Conservation (phyloP, 768 basidiomycete species). For the Russula earlei region DNA sequence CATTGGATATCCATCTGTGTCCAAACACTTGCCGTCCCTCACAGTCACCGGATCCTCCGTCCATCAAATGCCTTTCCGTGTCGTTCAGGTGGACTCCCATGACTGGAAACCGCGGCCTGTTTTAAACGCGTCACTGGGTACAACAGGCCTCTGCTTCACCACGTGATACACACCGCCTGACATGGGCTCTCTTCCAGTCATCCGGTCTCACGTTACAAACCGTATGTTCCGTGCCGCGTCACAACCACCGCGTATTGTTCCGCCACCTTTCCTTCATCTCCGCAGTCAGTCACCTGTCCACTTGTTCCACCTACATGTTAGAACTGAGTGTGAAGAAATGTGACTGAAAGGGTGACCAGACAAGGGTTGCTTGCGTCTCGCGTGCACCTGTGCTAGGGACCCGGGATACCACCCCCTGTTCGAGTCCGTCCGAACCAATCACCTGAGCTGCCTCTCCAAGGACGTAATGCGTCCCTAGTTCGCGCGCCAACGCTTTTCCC, state of each 20-base stretch:
- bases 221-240: slow-evolving; percentile 3
- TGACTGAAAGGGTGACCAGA: not conserved
- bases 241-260: not conserved
- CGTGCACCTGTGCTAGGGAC: slow-evolving; percentile 3
- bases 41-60: not conserved
- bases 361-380: not conserved
- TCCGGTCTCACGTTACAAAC: not conserved
- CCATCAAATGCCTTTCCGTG: not conserved
- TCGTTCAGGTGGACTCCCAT: slow-evolving; percentile 1
- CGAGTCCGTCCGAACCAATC: slow-evolving; percentile 17
- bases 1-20: slow-evolving; percentile 4
- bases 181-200: not conserved
- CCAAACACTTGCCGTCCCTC: not conserved
- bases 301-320: not conserved
- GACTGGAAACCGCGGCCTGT: not conserved
- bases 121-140: too few species aligned
- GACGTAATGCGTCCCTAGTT: slow-evolving; percentile 4
- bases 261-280: slow-evolving; percentile 1
- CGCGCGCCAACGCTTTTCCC: not conserved
- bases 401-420: slow-evolving; percentile 1
- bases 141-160: not conserved
- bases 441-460: slow-evolving; percentile 6
- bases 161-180: not conserved
- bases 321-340: not conserved
- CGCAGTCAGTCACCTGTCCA: slow-evolving; percentile 9